phyloP scores from a whole-genome alignment of 208 protist genomes.

The Acanthamoeba pearcei region DNA sequence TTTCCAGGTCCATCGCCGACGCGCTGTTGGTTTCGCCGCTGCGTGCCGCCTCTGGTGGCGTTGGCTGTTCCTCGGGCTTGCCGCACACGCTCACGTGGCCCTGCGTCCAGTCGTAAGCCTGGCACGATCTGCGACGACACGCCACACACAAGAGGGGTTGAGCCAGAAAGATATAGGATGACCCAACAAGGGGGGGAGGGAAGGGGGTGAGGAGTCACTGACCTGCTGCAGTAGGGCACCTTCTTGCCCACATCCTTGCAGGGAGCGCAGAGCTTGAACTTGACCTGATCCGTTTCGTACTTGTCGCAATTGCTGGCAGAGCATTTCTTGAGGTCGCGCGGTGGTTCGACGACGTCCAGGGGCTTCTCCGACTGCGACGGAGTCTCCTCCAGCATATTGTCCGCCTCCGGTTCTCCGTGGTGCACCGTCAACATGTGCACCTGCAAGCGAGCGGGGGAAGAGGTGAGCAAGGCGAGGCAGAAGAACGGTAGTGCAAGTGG shows the following conservation, averaged over 20 bases:
- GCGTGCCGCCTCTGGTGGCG: neutral
- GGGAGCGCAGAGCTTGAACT: slow-evolving; percentile 41
- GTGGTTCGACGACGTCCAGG: neutral
- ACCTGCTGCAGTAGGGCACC: slow-evolving; percentile 64
- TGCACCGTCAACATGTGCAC: slow-evolving; percentile 71
- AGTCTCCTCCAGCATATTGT: neutral
- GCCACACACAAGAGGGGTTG: neutral
- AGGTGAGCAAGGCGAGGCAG: neutral
- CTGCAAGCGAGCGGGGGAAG: neutral
- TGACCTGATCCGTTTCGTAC: neutral
- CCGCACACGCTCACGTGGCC: slow-evolving; percentile 44
- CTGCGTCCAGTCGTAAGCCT: slow-evolving; percentile 1
- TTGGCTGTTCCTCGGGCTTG: neutral
- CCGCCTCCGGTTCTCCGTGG: slow-evolving; percentile 46
- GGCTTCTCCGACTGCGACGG: neutral
- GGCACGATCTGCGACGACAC: neutral
- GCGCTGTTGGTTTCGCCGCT: neutral
- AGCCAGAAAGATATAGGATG: no score
- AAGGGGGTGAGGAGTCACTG: neutral
- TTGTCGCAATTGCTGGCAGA: slow-evolving; percentile 38
- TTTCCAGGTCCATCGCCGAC: neutral
- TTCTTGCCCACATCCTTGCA: neutral
- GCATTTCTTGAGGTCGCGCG: slow-evolving; percentile 28
- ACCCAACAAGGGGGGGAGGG: no score
- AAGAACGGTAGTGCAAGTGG: neutral